Evolutionary conservation across 192 early-diverging fungal genomes (phyloP), one percentile per base, ranked within the genome.

Genomic region (Mortierella claussenii): DNA sequence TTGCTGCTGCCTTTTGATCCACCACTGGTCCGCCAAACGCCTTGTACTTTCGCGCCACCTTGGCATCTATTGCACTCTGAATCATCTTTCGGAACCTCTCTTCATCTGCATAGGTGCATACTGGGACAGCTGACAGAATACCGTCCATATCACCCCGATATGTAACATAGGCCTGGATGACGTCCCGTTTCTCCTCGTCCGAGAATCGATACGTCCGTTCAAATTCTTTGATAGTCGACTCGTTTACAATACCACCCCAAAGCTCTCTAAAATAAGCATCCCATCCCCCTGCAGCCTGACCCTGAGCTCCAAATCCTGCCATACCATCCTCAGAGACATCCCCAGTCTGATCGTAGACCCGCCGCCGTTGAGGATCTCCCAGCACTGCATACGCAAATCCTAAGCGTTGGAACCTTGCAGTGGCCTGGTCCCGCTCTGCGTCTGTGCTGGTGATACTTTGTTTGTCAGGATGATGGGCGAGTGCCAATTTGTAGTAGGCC

Each of bases 401-500:
- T 3, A 97, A 56, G 21, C 85, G 65, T 65, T 96, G 94, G 82
- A 97, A 96, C 57, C 86, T 69, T 17, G 78, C 64, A 0, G 92
- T 94, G 17, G 85, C 87, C 46, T 87, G 67, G 20, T 71, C 64
- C 20, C 71, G 71, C 52, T 89, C 81, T 27, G 93, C 90, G 58
- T 90, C 85, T 13, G 81, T 68, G 61, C 90, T 78, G 36, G 92
- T 90, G 24, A 89, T 87, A 15, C 67, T 69, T 33, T 91, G 92
- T 56, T 89, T 91, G 55, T 94, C 93, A 17, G 93, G 93, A 62
- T 93, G 93, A 84, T 89, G 93, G 68, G 92, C 80, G 65, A 96
- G 88, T n/a, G 94, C 95, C 51, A 97, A 81, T 79, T 91, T 93
- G 58, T 95, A 87, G 81, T 89, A 98, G 21, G 96, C 94, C 60